Evolutionary conservation across 139 green algal genomes (phyloP).

Genomic region (Monoraphidium neglectum): DNA sequence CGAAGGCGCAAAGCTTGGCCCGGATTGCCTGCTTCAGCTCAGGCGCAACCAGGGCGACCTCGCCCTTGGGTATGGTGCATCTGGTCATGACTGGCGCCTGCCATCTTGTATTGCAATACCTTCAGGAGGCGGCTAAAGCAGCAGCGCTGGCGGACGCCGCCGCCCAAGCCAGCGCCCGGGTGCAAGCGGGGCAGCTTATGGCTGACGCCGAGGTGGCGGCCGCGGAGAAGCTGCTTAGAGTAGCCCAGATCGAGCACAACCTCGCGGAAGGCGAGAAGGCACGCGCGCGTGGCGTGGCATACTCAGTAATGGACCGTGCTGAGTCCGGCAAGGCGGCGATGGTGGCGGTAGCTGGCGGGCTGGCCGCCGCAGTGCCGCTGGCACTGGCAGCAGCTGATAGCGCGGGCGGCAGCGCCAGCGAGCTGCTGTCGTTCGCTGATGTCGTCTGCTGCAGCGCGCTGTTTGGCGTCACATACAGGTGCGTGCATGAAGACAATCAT

Average conservation of each 20-base stretch:
- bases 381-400: conserved; percentile 1
- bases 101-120: too few relatives aligned
- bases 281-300: conserved; percentile 8
- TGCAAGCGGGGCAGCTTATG: conserved; percentile 34
- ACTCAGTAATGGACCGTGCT: conserved; percentile 52
- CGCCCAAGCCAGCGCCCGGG: not conserved
- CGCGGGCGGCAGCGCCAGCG: not conserved
- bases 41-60: too few relatives aligned
- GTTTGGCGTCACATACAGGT: conserved; percentile 69
- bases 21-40: not conserved
- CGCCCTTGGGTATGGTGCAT: too few relatives aligned
- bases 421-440: conserved; percentile 28
- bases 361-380: conserved; percentile 50
- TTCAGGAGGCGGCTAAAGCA: conserved; percentile 10
- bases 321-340: conserved; percentile 68
- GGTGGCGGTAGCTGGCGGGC: conserved; percentile 43
- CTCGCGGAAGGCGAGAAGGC: conserved; percentile 17
- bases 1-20: not conserved
- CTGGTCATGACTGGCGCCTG: too few relatives aligned
- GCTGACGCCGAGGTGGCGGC: conserved; percentile 69
- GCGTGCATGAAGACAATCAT: too few relatives aligned
- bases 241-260: conserved; percentile 53
- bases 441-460: conserved; percentile 44
- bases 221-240: conserved; percentile 55
- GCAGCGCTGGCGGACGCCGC: conserved; percentile 15